phyloP scores from a whole-genome alignment of 352 stramenopile species.

The Pythium myriotylum region DNA sequence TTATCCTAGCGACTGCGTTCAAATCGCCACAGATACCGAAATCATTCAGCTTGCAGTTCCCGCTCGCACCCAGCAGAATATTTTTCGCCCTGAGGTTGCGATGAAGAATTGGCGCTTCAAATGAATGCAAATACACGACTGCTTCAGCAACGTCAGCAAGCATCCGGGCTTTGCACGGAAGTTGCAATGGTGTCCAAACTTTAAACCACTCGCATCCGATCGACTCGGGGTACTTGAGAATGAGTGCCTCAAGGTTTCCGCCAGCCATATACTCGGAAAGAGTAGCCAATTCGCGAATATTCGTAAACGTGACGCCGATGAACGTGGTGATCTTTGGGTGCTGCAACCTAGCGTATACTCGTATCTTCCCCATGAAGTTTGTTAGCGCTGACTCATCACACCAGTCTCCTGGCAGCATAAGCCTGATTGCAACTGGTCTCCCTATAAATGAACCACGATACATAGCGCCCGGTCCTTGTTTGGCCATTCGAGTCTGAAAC shows the following conservation, averaged over 20 bases:
- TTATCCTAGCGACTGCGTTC: constrained; percentile 14
- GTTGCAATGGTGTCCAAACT: background rate
- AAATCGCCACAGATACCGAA: constrained; percentile 14
- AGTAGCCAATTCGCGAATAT: constrained; percentile 25
- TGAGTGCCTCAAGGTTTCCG: constrained; percentile 21
- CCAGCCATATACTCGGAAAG: constrained; percentile 28
- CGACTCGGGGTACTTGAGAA: constrained; percentile 1
- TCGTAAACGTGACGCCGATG: constrained; percentile 28
- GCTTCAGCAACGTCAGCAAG: constrained; percentile 15
- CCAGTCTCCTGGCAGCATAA: constrained; percentile 10
- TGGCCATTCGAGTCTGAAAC: background rate
- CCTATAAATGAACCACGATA: background rate
- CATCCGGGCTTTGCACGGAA: background rate
- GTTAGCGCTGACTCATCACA: constrained; percentile 12
- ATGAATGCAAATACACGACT: constrained; percentile 26
- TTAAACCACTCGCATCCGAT: constrained; percentile 1
- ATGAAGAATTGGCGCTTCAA: constrained; percentile 17
- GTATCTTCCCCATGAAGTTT: constrained; percentile 37
- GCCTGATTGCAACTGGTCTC: constrained; percentile 4
- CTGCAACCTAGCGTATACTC: constrained; percentile 28
- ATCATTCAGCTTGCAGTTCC: constrained; percentile 12
- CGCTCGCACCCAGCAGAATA: constrained; percentile 5
- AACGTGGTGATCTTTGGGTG: constrained; percentile 35
- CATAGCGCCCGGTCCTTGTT: background rate
- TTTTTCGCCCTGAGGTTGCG: constrained; percentile 14